Percentiles rank a stretch among this genome's conserved stretches.
These are phyloP conservation scores for Sarocladium strictum DNA, from an alignment of 2,329 filamentous ascomycete genomes.

Conservation along the genomic window DNA sequence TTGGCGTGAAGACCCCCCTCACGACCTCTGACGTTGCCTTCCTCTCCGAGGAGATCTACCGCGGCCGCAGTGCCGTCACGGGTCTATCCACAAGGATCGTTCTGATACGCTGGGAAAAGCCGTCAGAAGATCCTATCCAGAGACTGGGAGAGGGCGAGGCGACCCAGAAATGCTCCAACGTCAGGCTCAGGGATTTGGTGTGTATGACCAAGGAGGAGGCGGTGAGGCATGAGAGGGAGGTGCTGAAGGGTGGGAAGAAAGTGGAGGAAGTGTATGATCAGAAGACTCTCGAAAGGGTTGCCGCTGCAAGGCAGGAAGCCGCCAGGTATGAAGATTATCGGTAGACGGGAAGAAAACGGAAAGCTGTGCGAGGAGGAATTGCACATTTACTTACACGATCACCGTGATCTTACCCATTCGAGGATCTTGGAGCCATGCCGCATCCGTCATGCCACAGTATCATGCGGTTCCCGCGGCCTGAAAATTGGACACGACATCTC, in stretches of 20 bases:
- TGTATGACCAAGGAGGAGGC: slow-evolving; percentile 94
- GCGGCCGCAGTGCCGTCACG: slow-evolving; percentile 75
- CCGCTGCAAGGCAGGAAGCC: slow-evolving; percentile 62
- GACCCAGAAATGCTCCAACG: slow-evolving; percentile 70
- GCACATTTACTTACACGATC: no score
- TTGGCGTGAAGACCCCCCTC: slow-evolving; percentile 75
- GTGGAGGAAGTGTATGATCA: slow-evolving; percentile 69
- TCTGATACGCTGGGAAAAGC: slow-evolving; percentile 74
- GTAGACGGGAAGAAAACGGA: no score
- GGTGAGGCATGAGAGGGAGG: slow-evolving; percentile 68
- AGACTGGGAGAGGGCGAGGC: slow-evolving; percentile 57
- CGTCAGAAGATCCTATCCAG: slow-evolving; percentile 50
- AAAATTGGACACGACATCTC: no score
- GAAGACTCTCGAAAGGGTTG: slow-evolving; percentile 61
- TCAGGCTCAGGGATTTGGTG: slow-evolving; percentile 68
- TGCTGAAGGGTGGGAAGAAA: slow-evolving; percentile 63
- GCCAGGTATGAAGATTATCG: slow-evolving; percentile 44
- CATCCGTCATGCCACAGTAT: no score
- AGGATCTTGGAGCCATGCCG: no score
- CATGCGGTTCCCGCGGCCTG: no score
- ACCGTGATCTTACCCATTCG: no score
- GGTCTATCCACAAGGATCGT: slow-evolving; percentile 74
- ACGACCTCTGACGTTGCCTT: slow-evolving; percentile 79
- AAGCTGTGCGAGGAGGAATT: no score
- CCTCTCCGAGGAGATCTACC: slow-evolving; percentile 82